Evolutionary conservation across 768 basidiomycete genomes (phyloP), one percentile per base, ranked within the genome.

Genomic region (Tylopilus sp.): DNA sequence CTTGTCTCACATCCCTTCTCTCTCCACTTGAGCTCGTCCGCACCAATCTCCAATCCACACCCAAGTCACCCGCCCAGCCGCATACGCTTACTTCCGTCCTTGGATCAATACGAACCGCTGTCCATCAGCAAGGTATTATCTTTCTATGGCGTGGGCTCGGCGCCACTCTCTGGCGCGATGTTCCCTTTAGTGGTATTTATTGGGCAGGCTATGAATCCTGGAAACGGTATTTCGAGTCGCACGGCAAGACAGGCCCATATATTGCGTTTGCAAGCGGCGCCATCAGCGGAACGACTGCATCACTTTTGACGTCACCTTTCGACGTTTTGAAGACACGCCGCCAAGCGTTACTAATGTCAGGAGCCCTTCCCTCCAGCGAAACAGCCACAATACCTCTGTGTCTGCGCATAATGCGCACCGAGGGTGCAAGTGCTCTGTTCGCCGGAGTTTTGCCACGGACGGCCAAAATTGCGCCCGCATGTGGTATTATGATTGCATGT

Each of bases 401-500:
- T 31, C 54, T 79, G 53, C 79, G 82, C 51, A 86, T 98, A 40
- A 62, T 91, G 31, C 80, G 76, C 50, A 86, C 80, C 4, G 97
- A 99, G 66, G 97, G 97, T 2, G 55, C 74, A 5, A 69, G 79
- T 9, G 88, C 90, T 2, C 72, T 98, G 44, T 95, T 88, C 65
- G 85, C 91, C 30, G 97, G 97, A 0, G 71, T 92, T 36, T 69
- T 84, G 8, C 95, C 95, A 45, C 84, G 97, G 35, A 83, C 95
- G 47, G 92, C 84, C 39, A 99, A 98, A 71, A 95, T 97, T 56
- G 92, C 92, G 11, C 97, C 97, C 35, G 97, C 95, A 38, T 99
- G 97, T 69, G 95, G 95, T 21, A 87, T 99, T 58, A 98, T 98
- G 95, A 97, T 98, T 66, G 83, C 90, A 50, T 94, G 87, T 68